Percentiles rank a stretch among this genome's conserved stretches.
These are phyloP conservation scores for Lavandula angustifolia DNA, from an alignment of 257 asterid species.

Conservation along the genomic window DNA sequence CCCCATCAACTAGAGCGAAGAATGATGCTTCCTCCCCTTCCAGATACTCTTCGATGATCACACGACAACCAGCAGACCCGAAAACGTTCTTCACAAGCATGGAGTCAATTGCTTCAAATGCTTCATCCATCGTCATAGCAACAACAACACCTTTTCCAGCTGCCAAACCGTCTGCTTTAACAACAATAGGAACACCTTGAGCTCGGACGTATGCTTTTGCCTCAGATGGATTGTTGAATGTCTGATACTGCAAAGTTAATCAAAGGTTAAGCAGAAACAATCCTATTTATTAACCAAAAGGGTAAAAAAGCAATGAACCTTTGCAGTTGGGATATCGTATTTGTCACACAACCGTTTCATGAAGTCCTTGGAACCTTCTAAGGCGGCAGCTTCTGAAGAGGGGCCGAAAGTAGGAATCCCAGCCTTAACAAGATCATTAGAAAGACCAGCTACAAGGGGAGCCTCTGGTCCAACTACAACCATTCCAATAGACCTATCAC, in stretches of 20 bases:
- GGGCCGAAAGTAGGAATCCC: slow-evolving; percentile 94
- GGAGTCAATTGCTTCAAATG: slow-evolving; percentile 80
- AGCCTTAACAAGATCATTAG: slow-evolving; percentile 80
- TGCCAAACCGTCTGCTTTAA: slow-evolving; percentile 94
- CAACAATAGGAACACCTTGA: slow-evolving; percentile 84
- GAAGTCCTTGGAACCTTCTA: slow-evolving; percentile 89
- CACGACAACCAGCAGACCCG: slow-evolving; percentile 81
- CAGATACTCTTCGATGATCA: slow-evolving; percentile 75
- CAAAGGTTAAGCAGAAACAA: neutral
- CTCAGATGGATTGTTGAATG: slow-evolving; percentile 62
- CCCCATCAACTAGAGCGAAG: slow-evolving; percentile 92
- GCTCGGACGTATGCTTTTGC: slow-evolving; percentile 77
- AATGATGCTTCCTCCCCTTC: slow-evolving; percentile 98
- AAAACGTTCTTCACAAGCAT: slow-evolving; percentile 82
- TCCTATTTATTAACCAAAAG: neutral
- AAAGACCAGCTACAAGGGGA: slow-evolving; percentile 93
- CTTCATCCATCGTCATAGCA: slow-evolving; percentile 78
- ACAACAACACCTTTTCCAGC: slow-evolving; percentile 95
- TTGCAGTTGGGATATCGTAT: slow-evolving; percentile 90
- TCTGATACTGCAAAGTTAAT: slow-evolving; percentile 62
- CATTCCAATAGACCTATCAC: slow-evolving; percentile 71
- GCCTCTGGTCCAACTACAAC: slow-evolving; percentile 96
- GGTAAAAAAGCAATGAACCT: slow-evolving; percentile 46
- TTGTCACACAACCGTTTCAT: slow-evolving; percentile 89
- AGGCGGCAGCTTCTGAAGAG: slow-evolving; percentile 92